phyloP scores from a whole-genome alignment of 805 yeast genomes.

The Metschnikowia picachoensis region DNA sequence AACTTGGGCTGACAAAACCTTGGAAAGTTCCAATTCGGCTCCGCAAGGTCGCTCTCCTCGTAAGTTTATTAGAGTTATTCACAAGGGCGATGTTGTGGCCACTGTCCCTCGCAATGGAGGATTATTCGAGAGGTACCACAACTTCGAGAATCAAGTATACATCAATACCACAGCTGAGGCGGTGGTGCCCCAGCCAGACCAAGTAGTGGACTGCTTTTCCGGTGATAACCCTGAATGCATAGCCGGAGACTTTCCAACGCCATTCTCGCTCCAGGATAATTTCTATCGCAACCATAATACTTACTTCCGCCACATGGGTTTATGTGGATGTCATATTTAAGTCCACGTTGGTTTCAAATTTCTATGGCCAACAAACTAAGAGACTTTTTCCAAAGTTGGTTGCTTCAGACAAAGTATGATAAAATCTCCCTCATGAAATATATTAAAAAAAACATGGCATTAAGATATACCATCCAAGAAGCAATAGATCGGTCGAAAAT shows the following conservation, averaged over 20 bases:
- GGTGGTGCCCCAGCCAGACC: slow-evolving; percentile 22
- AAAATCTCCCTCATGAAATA: no score
- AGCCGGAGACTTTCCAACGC: slow-evolving; percentile 23
- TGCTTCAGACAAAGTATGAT: neutral
- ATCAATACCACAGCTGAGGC: slow-evolving; percentile 27
- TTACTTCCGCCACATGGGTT: slow-evolving; percentile 36
- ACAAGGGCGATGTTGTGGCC: slow-evolving; percentile 26
- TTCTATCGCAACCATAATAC: slow-evolving; percentile 34
- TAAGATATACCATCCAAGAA: no score
- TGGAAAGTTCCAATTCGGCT: slow-evolving; percentile 27
- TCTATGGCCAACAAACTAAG: neutral
- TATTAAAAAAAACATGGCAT: no score
- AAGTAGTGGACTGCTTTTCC: slow-evolving; percentile 32
- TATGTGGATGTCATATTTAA: slow-evolving; percentile 21
- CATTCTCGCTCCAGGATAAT: slow-evolving; percentile 7
- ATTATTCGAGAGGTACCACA: slow-evolving; percentile 21
- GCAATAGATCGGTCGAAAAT: no score
- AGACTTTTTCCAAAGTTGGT: no score
- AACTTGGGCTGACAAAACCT: slow-evolving; percentile 30
- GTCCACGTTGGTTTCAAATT: neutral
- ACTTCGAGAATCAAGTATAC: slow-evolving; percentile 38
- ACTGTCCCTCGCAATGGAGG: slow-evolving; percentile 25
- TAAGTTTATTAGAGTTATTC: slow-evolving; percentile 23
- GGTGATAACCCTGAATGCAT: slow-evolving; percentile 31
- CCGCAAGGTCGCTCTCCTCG: slow-evolving; percentile 19